A percentile compares a stretch with the other conserved stretches of the same genome.
Conservation (phyloP, 2,329 filamentous ascomycete genomes). For the Phoma sp. region DNA sequence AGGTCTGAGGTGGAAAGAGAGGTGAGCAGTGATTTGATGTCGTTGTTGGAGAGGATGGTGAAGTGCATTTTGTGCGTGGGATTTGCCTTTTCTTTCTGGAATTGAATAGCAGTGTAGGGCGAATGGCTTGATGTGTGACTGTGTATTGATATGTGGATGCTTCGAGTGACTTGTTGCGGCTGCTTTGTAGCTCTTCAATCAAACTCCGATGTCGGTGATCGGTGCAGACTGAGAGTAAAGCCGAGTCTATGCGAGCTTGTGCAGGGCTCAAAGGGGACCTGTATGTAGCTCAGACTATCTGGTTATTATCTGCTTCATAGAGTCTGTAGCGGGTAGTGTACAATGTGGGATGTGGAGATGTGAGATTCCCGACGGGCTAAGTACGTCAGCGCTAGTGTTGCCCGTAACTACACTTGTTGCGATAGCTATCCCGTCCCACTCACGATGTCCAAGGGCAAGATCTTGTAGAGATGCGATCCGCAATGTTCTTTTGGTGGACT, state of each 20-base stretch:
- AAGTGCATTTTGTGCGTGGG: slow-evolving; percentile 7
- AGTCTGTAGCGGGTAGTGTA: too few species aligned
- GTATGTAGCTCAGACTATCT: background rate
- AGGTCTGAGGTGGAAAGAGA: slow-evolving; percentile 31
- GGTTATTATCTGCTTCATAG: background rate
- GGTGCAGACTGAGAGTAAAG: background rate
- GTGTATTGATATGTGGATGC: background rate
- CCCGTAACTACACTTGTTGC: too few species aligned
- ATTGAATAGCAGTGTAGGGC: too few species aligned
- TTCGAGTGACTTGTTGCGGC: slow-evolving; percentile 3
- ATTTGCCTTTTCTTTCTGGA: background rate
- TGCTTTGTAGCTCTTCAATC: background rate
- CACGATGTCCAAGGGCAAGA: too few species aligned
- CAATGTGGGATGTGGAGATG: too few species aligned
- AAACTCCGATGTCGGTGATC: slow-evolving; percentile 3
- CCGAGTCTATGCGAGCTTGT: background rate
- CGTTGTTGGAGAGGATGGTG: slow-evolving; percentile 24
- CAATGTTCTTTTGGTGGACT: too few species aligned
- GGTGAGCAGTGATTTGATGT: slow-evolving; percentile 43
- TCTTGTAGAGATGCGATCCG: too few species aligned
- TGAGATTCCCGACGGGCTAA: too few species aligned
- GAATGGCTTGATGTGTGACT: too few species aligned
- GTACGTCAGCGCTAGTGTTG: too few species aligned
- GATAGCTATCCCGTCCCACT: too few species aligned
- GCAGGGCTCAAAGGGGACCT: background rate